phyloP scores from a whole-genome alignment of 768 basidiomycete genomes.

The Daedaleopsis sinensis region DNA sequence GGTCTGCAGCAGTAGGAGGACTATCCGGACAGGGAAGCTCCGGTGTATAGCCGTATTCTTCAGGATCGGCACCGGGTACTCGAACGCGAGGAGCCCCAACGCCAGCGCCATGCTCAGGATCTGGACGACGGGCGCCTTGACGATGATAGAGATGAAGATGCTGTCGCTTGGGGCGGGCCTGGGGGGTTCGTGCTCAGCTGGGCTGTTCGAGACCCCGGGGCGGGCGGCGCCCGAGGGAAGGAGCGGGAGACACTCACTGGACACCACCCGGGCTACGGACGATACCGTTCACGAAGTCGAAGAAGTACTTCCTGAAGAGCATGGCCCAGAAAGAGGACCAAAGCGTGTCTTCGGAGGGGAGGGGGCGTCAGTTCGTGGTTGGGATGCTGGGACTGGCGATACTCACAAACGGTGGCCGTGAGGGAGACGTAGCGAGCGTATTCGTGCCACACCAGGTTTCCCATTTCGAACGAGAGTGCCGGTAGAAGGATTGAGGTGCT shows the following conservation, averaged over 20 bases:
- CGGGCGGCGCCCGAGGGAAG: background rate
- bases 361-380: constrained; percentile 12
- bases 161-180: constrained; percentile 64
- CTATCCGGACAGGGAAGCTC: constrained; percentile 62
- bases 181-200: constrained; percentile 7
- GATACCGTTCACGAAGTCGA: constrained; percentile 89
- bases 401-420: constrained; percentile 75
- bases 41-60: constrained; percentile 63
- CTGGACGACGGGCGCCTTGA: constrained; percentile 78
- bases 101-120: constrained; percentile 65
- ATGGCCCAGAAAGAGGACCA: constrained; percentile 85
- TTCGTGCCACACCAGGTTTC: constrained; percentile 81
- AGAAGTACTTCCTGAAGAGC: constrained; percentile 92
- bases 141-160: constrained; percentile 73
- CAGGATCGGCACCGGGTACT: constrained; percentile 67
- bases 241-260: constrained; percentile 54
- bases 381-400: background rate
- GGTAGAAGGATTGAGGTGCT: constrained; percentile 6
- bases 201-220: background rate
- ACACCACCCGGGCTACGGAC: constrained; percentile 78
- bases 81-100: constrained; percentile 62
- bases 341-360: constrained; percentile 62
- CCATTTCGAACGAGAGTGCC: constrained; percentile 52
- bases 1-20: constrained; percentile 65
- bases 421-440: constrained; percentile 71